Evolutionary conservation across 2,329 filamentous ascomycete genomes (phyloP), one percentile per base, ranked within the genome.

Genomic region (Alternaria gansuensis): DNA sequence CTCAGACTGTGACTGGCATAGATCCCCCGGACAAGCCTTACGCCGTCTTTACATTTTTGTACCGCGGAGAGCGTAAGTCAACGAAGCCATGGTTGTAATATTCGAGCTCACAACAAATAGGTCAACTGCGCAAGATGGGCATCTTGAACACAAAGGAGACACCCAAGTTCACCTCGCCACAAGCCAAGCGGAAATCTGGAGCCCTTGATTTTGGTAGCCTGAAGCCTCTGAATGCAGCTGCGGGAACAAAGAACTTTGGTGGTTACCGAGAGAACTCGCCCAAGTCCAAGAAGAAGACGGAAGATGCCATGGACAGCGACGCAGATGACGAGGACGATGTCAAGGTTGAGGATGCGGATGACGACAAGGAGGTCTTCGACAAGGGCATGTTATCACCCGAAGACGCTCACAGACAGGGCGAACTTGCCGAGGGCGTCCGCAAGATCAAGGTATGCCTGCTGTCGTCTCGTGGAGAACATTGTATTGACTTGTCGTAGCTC

Each of bases 1-100:
- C 95, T 3, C 95, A 99, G 80, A 99, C 95, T 0, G 95, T 99
- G n/a, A 98, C 95, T 8, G 95, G 94, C 17, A 96, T 98, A 63
- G 95, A 99, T 77, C 92, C 93, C 0, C 93, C 93, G 21, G 94
- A 98, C 63, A 95, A 94, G 79, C 95, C 96, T 3, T 99, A 97
- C 79, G 95, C 95, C 4, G 90, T 91, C 8, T 99, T 99, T 77
- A 98, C 96, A 28, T 99, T 99, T 78, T 92, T 98, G 80, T 99
- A 99, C 77, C 88, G 95, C 61, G 95, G 95, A 76, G 91, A 97
- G 76, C 90, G 94, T 96, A 83, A 83, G 92, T 87, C 29, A 13
- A 34, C 6, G 31, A 14, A 23, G n/a, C 6, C 21, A 7, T 4
- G 8, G 13, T 5, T 51, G 37, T 28, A 10, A n/a, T 13, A 29